Evolutionary conservation across 2,329 filamentous ascomycete genomes (phyloP).

Genomic region (Coniochaeta sp.): DNA sequence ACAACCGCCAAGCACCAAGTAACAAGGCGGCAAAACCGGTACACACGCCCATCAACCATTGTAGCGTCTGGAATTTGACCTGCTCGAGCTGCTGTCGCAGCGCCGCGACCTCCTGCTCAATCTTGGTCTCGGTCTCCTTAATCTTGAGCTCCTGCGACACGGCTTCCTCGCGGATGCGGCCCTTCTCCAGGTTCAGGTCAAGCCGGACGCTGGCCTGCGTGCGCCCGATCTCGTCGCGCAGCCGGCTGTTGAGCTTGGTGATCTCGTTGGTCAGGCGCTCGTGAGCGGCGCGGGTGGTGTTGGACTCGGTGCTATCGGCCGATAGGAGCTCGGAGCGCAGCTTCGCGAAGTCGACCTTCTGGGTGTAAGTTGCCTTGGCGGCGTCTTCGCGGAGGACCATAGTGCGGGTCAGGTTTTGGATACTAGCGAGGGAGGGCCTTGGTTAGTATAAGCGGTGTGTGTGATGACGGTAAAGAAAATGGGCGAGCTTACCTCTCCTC

Average conservation of each 20-base stretch:
- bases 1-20: constrained; percentile 62
- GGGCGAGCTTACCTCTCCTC: constrained; percentile 64
- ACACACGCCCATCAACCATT: constrained; percentile 91
- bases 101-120: constrained; percentile 93
- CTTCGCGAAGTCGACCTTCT: constrained; percentile 98
- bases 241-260: constrained; percentile 80
- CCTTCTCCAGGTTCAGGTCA: constrained; percentile 94
- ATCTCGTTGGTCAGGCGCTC: constrained; percentile 92
- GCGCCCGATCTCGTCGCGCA: constrained; percentile 88
- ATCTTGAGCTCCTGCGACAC: constrained; percentile 96
- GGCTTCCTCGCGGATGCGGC: constrained; percentile 89
- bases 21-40: constrained; percentile 60
- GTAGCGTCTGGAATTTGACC: constrained; percentile 95
- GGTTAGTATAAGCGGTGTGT: background rate
- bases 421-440: constrained; percentile 41
- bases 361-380: constrained; percentile 69
- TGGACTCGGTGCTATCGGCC: constrained; percentile 83
- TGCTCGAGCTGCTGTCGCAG: constrained; percentile 88
- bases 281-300: constrained; percentile 81
- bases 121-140: constrained; percentile 97
- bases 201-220: constrained; percentile 90
- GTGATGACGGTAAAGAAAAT: background rate
- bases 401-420: constrained; percentile 92
- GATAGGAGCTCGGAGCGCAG: constrained; percentile 89
- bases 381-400: constrained; percentile 97